Percentiles rank a stretch among this genome's conserved stretches.
phyloP scores from a whole-genome alignment of 768 basidiomycete genomes.

The Rhodosporidiobolus sp. region DNA sequence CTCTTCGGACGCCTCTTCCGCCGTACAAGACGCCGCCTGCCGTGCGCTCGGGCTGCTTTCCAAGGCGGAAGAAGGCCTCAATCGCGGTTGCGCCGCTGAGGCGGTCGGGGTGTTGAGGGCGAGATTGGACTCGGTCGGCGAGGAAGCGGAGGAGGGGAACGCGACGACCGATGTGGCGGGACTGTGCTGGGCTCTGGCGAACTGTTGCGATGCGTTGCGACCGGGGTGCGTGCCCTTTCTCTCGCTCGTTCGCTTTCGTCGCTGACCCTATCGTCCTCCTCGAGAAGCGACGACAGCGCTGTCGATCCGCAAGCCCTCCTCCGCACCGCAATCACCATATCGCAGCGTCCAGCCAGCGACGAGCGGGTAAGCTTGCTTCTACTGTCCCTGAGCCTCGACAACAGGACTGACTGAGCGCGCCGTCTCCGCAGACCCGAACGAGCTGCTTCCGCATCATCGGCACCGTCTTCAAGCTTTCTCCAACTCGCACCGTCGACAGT shows the following conservation, averaged over 20 bases:
- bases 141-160: background rate
- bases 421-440: background rate
- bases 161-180: background rate
- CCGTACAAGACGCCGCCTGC: background rate
- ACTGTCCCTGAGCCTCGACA: too few species aligned
- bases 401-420: background rate
- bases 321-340: background rate
- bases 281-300: background rate
- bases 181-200: slow-evolving; percentile 21
- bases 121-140: background rate
- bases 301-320: fast-evolving
- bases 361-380: background rate
- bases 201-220: slow-evolving; percentile 13
- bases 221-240: background rate
- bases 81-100: too few species aligned
- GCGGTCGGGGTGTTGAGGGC: background rate
- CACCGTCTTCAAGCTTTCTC: slow-evolving; percentile 1
- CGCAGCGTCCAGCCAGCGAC: background rate
- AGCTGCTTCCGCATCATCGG: slow-evolving; percentile 24
- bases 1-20: background rate
- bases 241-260: background rate
- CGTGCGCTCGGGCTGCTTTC: slow-evolving; percentile 1
- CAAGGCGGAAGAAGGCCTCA: background rate
- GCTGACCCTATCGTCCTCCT: too few species aligned
- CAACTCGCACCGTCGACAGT: background rate